These are phyloP conservation scores for Exutisphaerella laricina DNA, from an alignment of 2,329 filamentous ascomycete species.

Conservation along the genomic window DNA sequence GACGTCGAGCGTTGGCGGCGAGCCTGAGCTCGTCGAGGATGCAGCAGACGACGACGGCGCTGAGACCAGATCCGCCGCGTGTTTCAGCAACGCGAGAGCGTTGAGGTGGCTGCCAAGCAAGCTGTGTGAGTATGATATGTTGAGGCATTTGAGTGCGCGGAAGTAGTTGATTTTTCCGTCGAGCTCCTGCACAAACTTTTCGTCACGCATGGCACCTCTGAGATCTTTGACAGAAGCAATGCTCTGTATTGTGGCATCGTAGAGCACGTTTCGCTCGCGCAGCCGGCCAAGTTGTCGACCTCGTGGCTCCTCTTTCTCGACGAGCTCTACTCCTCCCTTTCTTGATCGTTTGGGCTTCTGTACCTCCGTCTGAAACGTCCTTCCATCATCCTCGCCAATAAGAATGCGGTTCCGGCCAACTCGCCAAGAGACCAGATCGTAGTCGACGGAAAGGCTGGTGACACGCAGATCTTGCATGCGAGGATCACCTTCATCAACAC, in stretches of 20 bases:
- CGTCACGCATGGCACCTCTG: conserved; percentile 81
- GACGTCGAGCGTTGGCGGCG: conserved; percentile 64
- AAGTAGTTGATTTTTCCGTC: conserved; percentile 77
- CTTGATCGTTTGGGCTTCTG: conserved; percentile 49
- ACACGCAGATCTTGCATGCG: conserved; percentile 91
- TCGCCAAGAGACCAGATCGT: conserved; percentile 89
- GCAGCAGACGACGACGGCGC: conserved; percentile 14
- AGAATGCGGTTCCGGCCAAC: conserved; percentile 88
- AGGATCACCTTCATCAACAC: conserved; percentile 73
- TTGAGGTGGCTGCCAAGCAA: conserved; percentile 67
- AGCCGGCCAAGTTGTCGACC: conserved; percentile 73
- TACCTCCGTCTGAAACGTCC: conserved; percentile 50
- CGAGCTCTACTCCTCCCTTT: conserved; percentile 44
- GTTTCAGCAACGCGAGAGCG: conserved; percentile 76
- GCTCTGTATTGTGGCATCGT: conserved; percentile 86
- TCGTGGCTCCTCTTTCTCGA: conserved; percentile 57
- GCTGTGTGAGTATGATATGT: conserved; percentile 78
- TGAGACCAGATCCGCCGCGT: conserved; percentile 60
- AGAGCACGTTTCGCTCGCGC: conserved; percentile 81
- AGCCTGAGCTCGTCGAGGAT: conserved; percentile 31
- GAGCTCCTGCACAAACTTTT: conserved; percentile 68
- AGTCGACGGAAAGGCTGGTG: conserved; percentile 88
- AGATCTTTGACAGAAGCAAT: conserved; percentile 85
- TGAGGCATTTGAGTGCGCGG: conserved; percentile 78
- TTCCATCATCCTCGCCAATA: conserved; percentile 75